phyloP scores from a whole-genome alignment of 805 yeast genomes.

The Metschnikowia continentalis region DNA sequence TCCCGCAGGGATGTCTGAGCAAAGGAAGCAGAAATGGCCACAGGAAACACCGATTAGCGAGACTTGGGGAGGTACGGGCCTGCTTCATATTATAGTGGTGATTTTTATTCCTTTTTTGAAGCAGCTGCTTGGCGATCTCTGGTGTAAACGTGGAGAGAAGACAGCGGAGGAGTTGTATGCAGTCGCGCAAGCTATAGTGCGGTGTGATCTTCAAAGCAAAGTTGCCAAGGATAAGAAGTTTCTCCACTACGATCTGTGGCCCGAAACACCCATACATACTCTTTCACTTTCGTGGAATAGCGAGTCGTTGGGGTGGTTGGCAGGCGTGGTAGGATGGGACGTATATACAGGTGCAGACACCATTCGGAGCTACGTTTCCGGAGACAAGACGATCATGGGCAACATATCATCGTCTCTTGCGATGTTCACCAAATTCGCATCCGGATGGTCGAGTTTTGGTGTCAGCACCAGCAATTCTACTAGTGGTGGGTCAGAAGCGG shows the following conservation, averaged over 20 bases:
- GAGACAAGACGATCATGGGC: conserved; percentile 33
- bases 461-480: conserved; percentile 1
- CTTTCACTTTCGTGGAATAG: conserved; percentile 60
- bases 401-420: conserved; percentile 35
- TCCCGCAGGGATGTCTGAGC: conserved; percentile 59
- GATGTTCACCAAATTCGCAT: conserved; percentile 36
- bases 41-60: conserved; percentile 44
- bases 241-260: conserved; percentile 40
- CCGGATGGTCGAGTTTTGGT: conserved; percentile 34
- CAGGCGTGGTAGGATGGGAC: conserved; percentile 57
- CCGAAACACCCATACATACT: conserved; percentile 38
- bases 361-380: conserved; percentile 14
- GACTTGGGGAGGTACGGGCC: conserved; percentile 56
- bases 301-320: conserved; percentile 72
- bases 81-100: conserved; percentile 40
- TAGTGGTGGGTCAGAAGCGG: conserved; percentile 1
- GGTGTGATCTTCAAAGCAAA: conserved; percentile 26
- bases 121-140: conserved; percentile 22
- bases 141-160: conserved; percentile 16
- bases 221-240: conserved; percentile 22
- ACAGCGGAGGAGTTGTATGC: conserved; percentile 11
- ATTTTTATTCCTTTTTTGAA: conserved; percentile 38
- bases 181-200: conserved; percentile 40
- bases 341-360: conserved; percentile 35
- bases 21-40: conserved; percentile 52